Percentiles rank a stretch among this genome's conserved stretches.
Evolutionary conservation across 768 basidiomycete species (phyloP).

Genomic region (Kondoa malvinella): DNA sequence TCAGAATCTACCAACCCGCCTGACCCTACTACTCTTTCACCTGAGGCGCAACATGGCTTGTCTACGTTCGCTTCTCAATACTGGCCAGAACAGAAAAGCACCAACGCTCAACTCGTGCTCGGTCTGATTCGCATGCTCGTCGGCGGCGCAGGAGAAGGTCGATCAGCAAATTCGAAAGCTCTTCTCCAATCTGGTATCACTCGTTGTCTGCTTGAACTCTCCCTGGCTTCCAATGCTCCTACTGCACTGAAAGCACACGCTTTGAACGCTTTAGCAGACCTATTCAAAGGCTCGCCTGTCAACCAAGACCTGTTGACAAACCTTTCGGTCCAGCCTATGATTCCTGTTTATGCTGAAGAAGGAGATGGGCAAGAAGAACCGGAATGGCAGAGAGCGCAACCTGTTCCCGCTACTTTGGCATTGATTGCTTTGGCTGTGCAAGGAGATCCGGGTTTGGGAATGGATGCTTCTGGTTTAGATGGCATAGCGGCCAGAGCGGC

Average conservation of each 20-base stretch:
- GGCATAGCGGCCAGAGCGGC: conserved; percentile 57
- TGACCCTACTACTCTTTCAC: conserved; percentile 39
- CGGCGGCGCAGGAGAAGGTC: conserved; percentile 32
- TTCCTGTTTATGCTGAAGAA: conserved; percentile 47
- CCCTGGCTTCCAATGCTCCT: conserved; percentile 85
- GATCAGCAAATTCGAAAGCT: conserved; percentile 30
- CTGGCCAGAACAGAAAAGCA: conserved; percentile 82
- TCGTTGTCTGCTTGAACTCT: conserved; percentile 69
- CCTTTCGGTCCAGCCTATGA: conserved; percentile 54
- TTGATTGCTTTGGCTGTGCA: conserved; percentile 67
- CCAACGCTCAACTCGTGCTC: conserved; percentile 60
- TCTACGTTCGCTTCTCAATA: conserved; percentile 85
- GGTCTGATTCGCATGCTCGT: conserved; percentile 73
- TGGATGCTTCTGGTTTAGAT: conserved; percentile 49
- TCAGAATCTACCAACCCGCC: conserved; percentile 30
- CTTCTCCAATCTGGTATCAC: conserved; percentile 33
- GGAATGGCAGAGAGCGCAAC: conserved; percentile 21
- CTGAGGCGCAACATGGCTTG: conserved; percentile 43
- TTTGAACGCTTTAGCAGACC: conserved; percentile 45
- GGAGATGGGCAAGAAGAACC: conserved; percentile 6
- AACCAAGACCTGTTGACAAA: conserved; percentile 56
- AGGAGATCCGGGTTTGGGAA: conserved; percentile 44
- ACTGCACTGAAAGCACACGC: conserved; percentile 72
- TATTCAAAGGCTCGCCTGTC: conserved; percentile 48
- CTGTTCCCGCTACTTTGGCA: conserved; percentile 50